Base-by-base conservation (phyloP, 257 asterid genomes). In the Solanum tarijense region DNA sequence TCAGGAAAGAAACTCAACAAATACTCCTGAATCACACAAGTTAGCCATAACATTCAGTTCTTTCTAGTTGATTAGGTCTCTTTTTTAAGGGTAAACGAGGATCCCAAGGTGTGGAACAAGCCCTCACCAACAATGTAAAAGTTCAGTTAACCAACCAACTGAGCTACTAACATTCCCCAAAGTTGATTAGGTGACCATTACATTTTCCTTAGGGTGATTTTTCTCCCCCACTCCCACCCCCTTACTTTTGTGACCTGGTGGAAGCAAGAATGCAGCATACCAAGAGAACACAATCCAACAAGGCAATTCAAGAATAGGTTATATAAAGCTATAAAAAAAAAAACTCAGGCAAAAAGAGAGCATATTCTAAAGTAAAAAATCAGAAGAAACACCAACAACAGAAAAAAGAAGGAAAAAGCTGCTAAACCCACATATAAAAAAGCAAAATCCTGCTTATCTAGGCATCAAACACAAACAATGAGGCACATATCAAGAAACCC, bases 341-440 rank as follows among this genome's bases (percentile, higher is more conserved):
- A 46, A 52, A 27, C 83, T 6, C 14, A 76, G 46, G 84, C 76
- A 81, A 71, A 86, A 83, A 62, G 58, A 35, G 86, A 71, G 48
- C 20, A 83, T 62, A 72, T 62, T 88, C 65, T 82, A 18, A 29
- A 65, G 55, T 27, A 9, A 86, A 46, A 88, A 73, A 83, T 20
- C 75, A 69, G 69, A 60, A 16, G 73, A 88, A 87, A 74, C 36
- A 72, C 66, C 66, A 48, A 81, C 20, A 48, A 31, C 32, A 74
- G 10, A 48, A 82, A 76, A 76, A 76, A 68, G 58, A 84, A 84
- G 83, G 71, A 75, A 84, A 89, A 69, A 75, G 86, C 89, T 87
- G 88, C 87, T 83, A 88, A 39, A 29, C 38, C 68, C 46, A 73
- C 10, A 86, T 7, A 83, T 79, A 76, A 16, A 16, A 55, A 84